Conservation (phyloP, 495 filamentous ascomycete species). For the Hypoxylon fragiforme region DNA sequence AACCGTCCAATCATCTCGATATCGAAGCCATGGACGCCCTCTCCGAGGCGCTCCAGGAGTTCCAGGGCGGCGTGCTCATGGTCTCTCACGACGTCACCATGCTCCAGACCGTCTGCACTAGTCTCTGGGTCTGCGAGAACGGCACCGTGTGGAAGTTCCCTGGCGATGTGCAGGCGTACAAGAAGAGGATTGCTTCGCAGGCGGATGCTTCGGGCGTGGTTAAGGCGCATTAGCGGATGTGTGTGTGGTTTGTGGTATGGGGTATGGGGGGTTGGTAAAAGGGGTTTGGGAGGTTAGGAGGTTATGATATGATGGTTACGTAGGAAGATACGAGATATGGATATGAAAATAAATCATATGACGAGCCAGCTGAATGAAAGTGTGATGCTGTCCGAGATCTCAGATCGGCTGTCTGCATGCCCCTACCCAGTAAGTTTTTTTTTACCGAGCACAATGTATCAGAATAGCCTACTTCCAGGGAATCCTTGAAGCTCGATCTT, state of each 20-base stretch:
- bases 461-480: no score
- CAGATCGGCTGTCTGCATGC: no score
- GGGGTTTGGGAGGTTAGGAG: neutral
- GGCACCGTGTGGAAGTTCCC: slow-evolving; percentile 96
- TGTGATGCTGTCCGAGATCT: no score
- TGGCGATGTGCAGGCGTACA: slow-evolving; percentile 95
- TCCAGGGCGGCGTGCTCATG: slow-evolving; percentile 96
- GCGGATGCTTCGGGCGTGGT: slow-evolving; percentile 87
- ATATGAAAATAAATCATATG: no score
- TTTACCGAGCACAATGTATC: no score
- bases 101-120: slow-evolving; percentile 92
- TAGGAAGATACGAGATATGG: no score
- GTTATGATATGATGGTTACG: no score
- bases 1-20: slow-evolving; percentile 97
- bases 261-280: neutral
- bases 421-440: no score
- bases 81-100: slow-evolving; percentile 99
- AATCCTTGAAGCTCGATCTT: no score
- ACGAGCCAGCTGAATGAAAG: no score
- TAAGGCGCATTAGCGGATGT: slow-evolving; percentile 49
- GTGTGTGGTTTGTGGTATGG: neutral
- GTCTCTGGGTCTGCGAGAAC: slow-evolving; percentile 94
- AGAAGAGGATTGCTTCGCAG: slow-evolving; percentile 91
- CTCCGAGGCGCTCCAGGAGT: slow-evolving; percentile 76
- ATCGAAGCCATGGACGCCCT: slow-evolving; percentile 99